Evolutionary conservation across 2,329 filamentous ascomycete species (phyloP), one percentile per base, ranked within the genome.

Genomic region (Eurotiales sp.): DNA sequence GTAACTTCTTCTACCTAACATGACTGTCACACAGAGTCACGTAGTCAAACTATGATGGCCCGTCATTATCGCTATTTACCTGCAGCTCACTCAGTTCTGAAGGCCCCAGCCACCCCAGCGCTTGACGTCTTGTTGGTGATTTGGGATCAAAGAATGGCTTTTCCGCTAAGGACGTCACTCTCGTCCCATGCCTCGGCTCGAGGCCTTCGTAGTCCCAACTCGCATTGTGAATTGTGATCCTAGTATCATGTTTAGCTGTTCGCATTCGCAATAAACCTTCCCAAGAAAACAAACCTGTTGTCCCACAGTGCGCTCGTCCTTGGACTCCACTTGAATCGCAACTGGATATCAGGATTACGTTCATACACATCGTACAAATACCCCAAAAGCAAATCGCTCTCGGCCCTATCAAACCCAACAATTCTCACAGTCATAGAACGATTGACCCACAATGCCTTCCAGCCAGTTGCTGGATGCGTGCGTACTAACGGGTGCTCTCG

Each of bases 371-470:
- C 76, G 56, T 75, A 87, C 29, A 89, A 65, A 53, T 88, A 87
- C 23, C 77, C 76, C 8, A 89, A 70, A 12, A 89, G 83, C 0
- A 82, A 57, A 58, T 88, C 85, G 52, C 84, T 87, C 67, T 89
- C 86, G 0, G 76, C 81, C 54, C 80, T 80, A 58, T 89, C 85
- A 0, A 89, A 65, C 0, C 85, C 86, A 0, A 88, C 80, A 43
- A 89, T 88, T 0, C 79, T 74, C 5, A 78, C 76, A 0, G 85
- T 88, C 78, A 88, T 84, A 2, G 81, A 74, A 3, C 85, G 77
- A 63, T 89, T 89, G 0, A 89, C 86, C 74, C 78, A 89, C 0
- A 89, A 74, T 0, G 83, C 76, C 65, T 88, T 89, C 86, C 86
- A 88, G 0, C 85, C 86, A 0, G 86, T 89, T 0, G 82, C 85